Base-by-base conservation (phyloP, 805 yeast genomes). In the Saccharomycopsis selenospora region DNA sequence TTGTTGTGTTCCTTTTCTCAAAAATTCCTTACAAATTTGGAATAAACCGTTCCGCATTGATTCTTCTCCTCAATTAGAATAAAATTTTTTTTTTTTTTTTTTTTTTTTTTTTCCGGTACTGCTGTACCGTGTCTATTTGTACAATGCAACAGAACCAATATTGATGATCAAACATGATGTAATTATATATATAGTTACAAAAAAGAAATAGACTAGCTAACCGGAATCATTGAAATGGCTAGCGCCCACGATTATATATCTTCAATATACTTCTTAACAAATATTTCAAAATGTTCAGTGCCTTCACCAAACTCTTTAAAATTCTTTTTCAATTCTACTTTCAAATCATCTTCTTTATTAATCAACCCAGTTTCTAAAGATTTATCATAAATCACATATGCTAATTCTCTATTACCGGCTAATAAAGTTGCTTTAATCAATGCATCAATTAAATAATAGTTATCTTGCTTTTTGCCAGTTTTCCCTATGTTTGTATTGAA, bases 381-480 rank as follows among this genome's bases (percentile, higher is more conserved):
- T 17, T 50, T 44, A 20, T 50, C 54, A 17, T 45, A 46, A 23
- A 51, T 46, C 29, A 51, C 47, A 42, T 45, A 45, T 4, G 50
- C 54, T 40, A 51, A 42, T 30, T 51, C 54, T 18, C 52, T 30
- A 22, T 51, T 29, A 6, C 33, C 24, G 14, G 27, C 14, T 10
- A 48, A 30, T 27, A 51, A 36, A 20, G 45, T 38, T 7, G 43
- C 47, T 22, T 51, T 51, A 11, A 51, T 46, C 25, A 51, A 43
- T 10, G 52, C 17, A 42, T 51, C 54, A 17, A 48, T 49, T 20
- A 33, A 14, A 20, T 5, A 20, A 33, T 33, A 33, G 18, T 14
- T 14, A 5, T 33, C 20, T 5, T 17, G 38, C 6, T 33, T 11
- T 18, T 45, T 49, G n/a, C 45, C 40, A 18, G 40, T 40, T 33